These are phyloP conservation scores for Oryza punctata DNA, from an alignment of 176 grass and related monocot genomes.

Conservation along the genomic window DNA sequence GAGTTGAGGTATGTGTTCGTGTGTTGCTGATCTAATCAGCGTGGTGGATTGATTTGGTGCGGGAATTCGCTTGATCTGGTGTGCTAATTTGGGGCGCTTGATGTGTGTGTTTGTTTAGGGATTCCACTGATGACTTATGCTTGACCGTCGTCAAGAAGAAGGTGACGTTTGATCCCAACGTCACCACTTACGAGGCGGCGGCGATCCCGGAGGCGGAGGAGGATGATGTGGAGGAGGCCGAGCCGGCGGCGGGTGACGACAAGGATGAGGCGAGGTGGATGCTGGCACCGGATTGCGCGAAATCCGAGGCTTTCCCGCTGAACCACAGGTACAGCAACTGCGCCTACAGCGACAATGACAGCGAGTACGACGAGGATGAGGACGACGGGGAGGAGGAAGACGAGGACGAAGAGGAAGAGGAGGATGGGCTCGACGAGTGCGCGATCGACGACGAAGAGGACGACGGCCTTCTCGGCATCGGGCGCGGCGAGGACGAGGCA, in stretches of 20 bases:
- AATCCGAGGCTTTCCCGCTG: conserved; percentile 59
- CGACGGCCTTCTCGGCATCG: conserved; percentile 44
- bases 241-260: not conserved
- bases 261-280: conserved; percentile 39
- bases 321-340: conserved; percentile 91
- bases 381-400: conserved; percentile 54
- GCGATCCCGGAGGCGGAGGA: conserved; percentile 51
- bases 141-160: conserved; percentile 69
- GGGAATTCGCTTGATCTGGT: not conserved
- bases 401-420: conserved; percentile 45
- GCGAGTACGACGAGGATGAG: conserved; percentile 57
- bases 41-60: not conserved
- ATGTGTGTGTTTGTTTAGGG: conserved; percentile 48
- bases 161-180: conserved; percentile 95
- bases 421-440: conserved; percentile 60
- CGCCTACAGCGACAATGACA: conserved; percentile 42
- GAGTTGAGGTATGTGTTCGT: conserved; percentile 46
- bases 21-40: not conserved
- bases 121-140: conserved; percentile 61
- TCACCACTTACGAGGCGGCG: conserved; percentile 66
- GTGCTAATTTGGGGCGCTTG: not conserved
- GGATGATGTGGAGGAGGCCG: conserved; percentile 25
- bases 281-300: conserved; percentile 43
- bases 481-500: conserved; percentile 71
- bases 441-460: conserved; percentile 52